These are phyloP conservation scores for Neonectria magnoliae DNA, from an alignment of 2,329 filamentous ascomycete genomes.

Conservation along the genomic window DNA sequence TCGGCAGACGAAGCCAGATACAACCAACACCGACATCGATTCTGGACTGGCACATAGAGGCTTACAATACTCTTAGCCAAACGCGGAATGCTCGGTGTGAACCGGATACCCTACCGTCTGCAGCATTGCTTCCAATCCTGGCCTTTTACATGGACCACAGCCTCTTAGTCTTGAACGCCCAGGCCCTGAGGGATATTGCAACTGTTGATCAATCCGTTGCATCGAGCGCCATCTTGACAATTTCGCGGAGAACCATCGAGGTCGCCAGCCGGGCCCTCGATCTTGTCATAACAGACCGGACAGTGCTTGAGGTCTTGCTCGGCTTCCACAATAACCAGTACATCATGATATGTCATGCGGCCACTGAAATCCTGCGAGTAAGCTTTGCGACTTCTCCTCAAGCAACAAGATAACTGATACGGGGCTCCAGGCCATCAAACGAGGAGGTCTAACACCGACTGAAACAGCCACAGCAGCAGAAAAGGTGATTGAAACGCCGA, in stretches of 20 bases:
- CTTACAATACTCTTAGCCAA: conserved; percentile 17
- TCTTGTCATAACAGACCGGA: conserved; percentile 26
- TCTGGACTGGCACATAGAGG: conserved; percentile 32
- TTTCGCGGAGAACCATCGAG: conserved; percentile 1
- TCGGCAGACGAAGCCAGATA: conserved; percentile 13
- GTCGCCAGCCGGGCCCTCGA: conserved; percentile 4
- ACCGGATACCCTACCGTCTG: neutral
- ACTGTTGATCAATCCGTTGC: neutral
- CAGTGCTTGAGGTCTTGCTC: conserved; percentile 30
- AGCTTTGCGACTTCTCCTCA: neutral
- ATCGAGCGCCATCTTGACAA: neutral
- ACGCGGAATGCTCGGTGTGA: neutral
- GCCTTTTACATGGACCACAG: conserved; percentile 41
- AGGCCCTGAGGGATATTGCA: conserved; percentile 37
- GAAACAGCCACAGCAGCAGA: neutral
- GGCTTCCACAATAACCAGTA: conserved; percentile 42
- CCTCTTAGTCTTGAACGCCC: conserved; percentile 40
- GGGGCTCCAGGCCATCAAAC: conserved; percentile 1
- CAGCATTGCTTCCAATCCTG: conserved; percentile 27
- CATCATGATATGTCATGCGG: conserved; percentile 41
- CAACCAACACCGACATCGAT: conserved; percentile 31
- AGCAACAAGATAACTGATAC: neutral
- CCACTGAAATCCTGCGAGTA: conserved; percentile 35
- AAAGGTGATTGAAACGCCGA: neutral
- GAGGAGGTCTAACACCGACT: neutral